A percentile compares a stretch with the other conserved stretches of the same genome.
Conservation (phyloP, 2,329 filamentous ascomycete genomes). For the Neofusicoccum laricinum region DNA sequence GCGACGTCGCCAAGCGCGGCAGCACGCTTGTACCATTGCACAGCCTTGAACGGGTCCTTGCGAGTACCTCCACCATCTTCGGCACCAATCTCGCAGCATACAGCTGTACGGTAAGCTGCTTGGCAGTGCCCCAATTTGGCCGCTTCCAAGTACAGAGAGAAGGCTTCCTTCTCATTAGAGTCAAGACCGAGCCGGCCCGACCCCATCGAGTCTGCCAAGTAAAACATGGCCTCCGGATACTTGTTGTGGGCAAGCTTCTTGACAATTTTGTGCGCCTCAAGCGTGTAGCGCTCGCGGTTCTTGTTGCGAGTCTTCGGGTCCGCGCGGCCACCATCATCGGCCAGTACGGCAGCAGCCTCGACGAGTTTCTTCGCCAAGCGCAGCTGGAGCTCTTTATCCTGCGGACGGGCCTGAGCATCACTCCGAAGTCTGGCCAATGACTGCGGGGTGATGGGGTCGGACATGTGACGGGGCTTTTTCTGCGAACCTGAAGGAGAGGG, state of each 20-base stretch:
- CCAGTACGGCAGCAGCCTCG: conserved; percentile 76
- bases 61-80: conserved; percentile 93
- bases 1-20: conserved; percentile 86
- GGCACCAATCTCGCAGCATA: conserved; percentile 94
- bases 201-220: conserved; percentile 84
- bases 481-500: background rate
- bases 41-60: conserved; percentile 86
- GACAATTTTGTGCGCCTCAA: conserved; percentile 84
- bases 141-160: conserved; percentile 87
- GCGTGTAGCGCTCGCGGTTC: conserved; percentile 75
- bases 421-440: conserved; percentile 75
- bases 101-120: conserved; percentile 89
- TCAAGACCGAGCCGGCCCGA: conserved; percentile 75
- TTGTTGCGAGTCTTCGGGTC: conserved; percentile 63
- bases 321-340: conserved; percentile 70
- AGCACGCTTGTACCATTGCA: conserved; percentile 96
- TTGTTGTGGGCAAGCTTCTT: conserved; percentile 78
- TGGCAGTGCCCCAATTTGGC: conserved; percentile 84
- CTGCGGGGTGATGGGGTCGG: conserved; percentile 66
- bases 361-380: conserved; percentile 77
- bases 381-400: conserved; percentile 69
- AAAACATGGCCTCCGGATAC: conserved; percentile 88
- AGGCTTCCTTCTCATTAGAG: conserved; percentile 86
- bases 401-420: conserved; percentile 66
- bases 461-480: conserved; percentile 23